Base-by-base conservation (phyloP, 2,329 filamentous ascomycete genomes). In the Neofusicoccum ribis region DNA sequence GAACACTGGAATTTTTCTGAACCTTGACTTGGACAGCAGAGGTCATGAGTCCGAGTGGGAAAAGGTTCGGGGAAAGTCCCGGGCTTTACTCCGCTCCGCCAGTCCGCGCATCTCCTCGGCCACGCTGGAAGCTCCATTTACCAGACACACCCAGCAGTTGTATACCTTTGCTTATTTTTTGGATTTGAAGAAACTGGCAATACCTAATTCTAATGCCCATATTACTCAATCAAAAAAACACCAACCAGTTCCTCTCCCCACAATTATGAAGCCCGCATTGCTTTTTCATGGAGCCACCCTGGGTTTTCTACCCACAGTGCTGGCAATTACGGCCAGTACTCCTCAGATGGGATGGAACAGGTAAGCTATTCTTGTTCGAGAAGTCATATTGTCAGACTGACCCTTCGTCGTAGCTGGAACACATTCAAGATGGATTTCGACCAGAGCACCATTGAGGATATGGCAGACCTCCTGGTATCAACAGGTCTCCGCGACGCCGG, bases 401-500 rank as follows among this genome's bases (percentile, higher is more conserved):
- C 1, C 5, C 14, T 20, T 15, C 12, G 3, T 20, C 7, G 27
- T 5, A 58, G 52, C 23, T 58, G 52, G 52, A 58, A 58, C 52
- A 58, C 52, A 3, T 44, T 58, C 52, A 58, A 58, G 9, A 20
- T 15, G 5, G 12, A 34, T 15, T 58, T 58, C 52, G 20, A 58
- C 20, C 52, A 58, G 17, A 12, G 15, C 37, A 58, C 39, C 11
- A 58, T 58, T 7, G 52, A 58, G n/a, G 12, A 80, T 6, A 83
- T 81, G 0, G 82, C 82, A 2, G 76, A 83, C 44, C 73, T 79
- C 17, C 83, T 84, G 79, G 66, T 72, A 3, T 70, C 72, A 9
- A 80, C 72, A 4, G 81, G 81, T 15, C 75, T 83, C 3, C 74
- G 77, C 2, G 72, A 72, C 17, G 74, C 75, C 5, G 76, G 77